Evolutionary conservation across 2,329 filamentous ascomycete species (phyloP).

Genomic region (Diaporthe sp.): DNA sequence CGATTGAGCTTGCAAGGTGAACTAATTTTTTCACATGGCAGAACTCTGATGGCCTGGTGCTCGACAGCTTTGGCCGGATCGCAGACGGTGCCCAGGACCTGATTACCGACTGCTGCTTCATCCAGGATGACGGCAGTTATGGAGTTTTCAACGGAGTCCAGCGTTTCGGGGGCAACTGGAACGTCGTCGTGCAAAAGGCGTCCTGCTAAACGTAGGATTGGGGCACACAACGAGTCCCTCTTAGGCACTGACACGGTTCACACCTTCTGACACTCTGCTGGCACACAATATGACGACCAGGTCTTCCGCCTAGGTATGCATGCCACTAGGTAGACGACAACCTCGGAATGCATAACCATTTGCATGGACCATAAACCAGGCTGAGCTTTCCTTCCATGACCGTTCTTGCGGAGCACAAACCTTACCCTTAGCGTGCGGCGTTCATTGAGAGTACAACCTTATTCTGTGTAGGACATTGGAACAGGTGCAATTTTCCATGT

Average conservation of each 20-base stretch:
- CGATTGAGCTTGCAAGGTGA: background rate
- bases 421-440: no score
- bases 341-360: background rate
- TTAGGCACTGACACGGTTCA: background rate
- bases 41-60: background rate
- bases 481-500: no score
- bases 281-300: background rate
- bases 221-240: background rate
- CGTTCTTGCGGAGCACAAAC: background rate
- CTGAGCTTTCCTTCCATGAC: no score
- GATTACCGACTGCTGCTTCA: constrained; percentile 16
- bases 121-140: background rate
- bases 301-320: background rate
- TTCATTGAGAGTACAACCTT: no score
- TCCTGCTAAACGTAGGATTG: background rate
- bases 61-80: constrained; percentile 13
- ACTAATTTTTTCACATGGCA: background rate
- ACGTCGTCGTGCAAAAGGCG: background rate
- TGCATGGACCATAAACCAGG: no score
- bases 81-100: constrained; percentile 27
- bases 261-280: background rate
- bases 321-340: background rate
- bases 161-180: background rate
- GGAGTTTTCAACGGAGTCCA: background rate
- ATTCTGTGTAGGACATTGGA: no score